These are phyloP conservation scores for Daldinia sp. DNA, from an alignment of 2,329 filamentous ascomycete genomes.

Conservation along the genomic window DNA sequence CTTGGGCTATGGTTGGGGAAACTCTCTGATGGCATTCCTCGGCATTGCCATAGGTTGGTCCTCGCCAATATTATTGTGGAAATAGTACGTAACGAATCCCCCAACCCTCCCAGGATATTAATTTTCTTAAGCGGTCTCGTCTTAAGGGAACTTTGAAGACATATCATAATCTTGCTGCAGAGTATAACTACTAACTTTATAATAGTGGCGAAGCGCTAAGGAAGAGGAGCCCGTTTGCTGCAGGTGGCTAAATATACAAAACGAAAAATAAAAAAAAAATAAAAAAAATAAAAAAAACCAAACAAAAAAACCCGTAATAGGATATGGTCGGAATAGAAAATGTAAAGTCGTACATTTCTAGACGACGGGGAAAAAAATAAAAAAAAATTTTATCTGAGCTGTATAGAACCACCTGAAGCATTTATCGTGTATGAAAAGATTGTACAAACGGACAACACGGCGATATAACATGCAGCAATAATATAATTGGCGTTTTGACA, in stretches of 20 bases:
- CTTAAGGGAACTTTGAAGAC: no score
- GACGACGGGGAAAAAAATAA: background rate
- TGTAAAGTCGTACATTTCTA: background rate
- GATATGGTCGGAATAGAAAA: no score
- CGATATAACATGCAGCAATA: background rate
- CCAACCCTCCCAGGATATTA: background rate
- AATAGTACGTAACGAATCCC: constrained; percentile 35
- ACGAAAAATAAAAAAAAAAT: background rate
- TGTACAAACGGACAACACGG: background rate
- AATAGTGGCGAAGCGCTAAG: constrained; percentile 47
- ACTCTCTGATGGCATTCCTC: constrained; percentile 57
- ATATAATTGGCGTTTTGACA: background rate
- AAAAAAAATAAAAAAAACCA: background rate
- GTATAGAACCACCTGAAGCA: no score
- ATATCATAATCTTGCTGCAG: background rate
- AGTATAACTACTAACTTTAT: background rate
- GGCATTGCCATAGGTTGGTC: constrained; percentile 60
- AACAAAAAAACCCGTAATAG: no score
- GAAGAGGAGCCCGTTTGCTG: constrained; percentile 47
- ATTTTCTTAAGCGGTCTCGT: background rate
- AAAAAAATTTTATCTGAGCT: no score
- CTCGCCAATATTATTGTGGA: constrained; percentile 55
- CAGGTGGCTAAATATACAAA: constrained; percentile 42
- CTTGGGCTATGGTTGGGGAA: constrained; percentile 58
- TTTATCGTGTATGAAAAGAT: background rate